Percentiles rank a stretch among this genome's conserved stretches.
phyloP scores from a whole-genome alignment of 805 yeast genomes.

The Vanderwaltozyma yarrowii region DNA sequence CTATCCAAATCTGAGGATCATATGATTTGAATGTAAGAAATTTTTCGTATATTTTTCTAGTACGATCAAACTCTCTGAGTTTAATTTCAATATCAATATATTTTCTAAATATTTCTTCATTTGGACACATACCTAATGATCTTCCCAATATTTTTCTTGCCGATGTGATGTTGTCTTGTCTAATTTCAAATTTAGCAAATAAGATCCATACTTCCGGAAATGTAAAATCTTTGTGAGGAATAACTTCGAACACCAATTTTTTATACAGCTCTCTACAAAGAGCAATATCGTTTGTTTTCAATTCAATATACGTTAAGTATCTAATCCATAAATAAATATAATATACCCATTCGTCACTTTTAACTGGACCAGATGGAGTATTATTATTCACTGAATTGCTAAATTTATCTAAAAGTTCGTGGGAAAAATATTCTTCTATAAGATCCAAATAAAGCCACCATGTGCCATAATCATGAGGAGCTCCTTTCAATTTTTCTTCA shows the following conservation, averaged over 20 bases:
- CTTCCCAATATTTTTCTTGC: slow-evolving; percentile 67
- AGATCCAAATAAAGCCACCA: slow-evolving; percentile 75
- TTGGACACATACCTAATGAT: slow-evolving; percentile 60
- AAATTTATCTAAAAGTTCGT: slow-evolving; percentile 6
- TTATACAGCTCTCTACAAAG: slow-evolving; percentile 43
- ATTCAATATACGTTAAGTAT: slow-evolving; percentile 54
- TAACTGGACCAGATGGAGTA: slow-evolving; percentile 24
- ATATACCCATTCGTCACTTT: slow-evolving; percentile 50
- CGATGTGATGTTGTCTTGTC: slow-evolving; percentile 39
- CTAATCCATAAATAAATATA: slow-evolving; percentile 65
- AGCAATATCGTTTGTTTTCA: slow-evolving; percentile 32
- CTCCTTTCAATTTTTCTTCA: slow-evolving; percentile 35
- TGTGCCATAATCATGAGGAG: slow-evolving; percentile 54
- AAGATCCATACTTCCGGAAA: slow-evolving; percentile 68
- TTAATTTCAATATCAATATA: slow-evolving; percentile 61
- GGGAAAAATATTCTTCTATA: slow-evolving; percentile 31
- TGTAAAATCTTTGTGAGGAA: slow-evolving; percentile 53
- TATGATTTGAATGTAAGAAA: slow-evolving; percentile 30
- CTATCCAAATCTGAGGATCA: slow-evolving; percentile 38
- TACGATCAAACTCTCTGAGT: slow-evolving; percentile 73
- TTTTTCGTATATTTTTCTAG: slow-evolving; percentile 60
- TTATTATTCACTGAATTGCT: slow-evolving; percentile 12
- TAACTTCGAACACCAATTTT: slow-evolving; percentile 32
- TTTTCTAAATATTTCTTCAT: slow-evolving; percentile 43
- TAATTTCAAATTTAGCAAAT: slow-evolving; percentile 61